Conservation (phyloP, 2,329 filamentous ascomycete genomes). For the Aspergillus neotritici region DNA sequence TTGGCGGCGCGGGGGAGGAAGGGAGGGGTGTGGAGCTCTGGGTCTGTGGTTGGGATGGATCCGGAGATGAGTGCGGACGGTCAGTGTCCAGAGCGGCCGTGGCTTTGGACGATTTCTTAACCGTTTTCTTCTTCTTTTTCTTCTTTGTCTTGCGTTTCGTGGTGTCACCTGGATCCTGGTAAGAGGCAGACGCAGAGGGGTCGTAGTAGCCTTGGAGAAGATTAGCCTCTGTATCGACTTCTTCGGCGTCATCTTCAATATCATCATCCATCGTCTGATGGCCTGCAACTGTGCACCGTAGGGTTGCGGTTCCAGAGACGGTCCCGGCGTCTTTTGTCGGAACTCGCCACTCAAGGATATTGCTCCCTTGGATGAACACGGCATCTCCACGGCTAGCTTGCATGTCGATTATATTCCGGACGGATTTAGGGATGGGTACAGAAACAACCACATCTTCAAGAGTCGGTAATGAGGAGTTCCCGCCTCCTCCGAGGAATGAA, state of each 20-base stretch:
- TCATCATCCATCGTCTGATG: slow-evolving; percentile 47
- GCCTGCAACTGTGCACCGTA: slow-evolving; percentile 77
- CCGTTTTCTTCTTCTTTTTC: slow-evolving; percentile 33
- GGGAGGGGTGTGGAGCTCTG: slow-evolving; percentile 7
- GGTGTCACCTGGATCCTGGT: slow-evolving; percentile 22
- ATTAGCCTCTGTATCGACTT: slow-evolving; percentile 32
- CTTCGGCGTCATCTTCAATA: slow-evolving; percentile 38
- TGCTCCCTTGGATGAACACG: slow-evolving; percentile 68
- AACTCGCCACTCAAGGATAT: slow-evolving; percentile 75
- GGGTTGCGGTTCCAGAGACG: slow-evolving; percentile 61
- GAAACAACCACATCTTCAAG: slow-evolving; percentile 74
- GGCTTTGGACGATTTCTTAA: slow-evolving; percentile 26
- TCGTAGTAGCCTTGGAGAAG: slow-evolving; percentile 44
- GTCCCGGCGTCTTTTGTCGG: slow-evolving; percentile 68
- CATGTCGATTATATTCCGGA: slow-evolving; percentile 78
- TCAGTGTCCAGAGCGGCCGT: slow-evolving; percentile 9
- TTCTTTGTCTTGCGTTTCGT: slow-evolving; percentile 33
- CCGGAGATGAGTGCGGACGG: slow-evolving; percentile 14
- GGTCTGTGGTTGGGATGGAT: slow-evolving; percentile 18
- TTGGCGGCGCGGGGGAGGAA: slow-evolving; percentile 4
- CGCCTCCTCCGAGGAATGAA: slow-evolving; percentile 48
- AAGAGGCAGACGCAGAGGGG: slow-evolving; percentile 33
- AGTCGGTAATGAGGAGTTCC: slow-evolving; percentile 54
- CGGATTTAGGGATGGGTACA: slow-evolving; percentile 70
- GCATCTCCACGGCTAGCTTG: slow-evolving; percentile 78